phyloP scores from a whole-genome alignment of 1,139 yeast genomes.

The Hyphopichia fennica region DNA sequence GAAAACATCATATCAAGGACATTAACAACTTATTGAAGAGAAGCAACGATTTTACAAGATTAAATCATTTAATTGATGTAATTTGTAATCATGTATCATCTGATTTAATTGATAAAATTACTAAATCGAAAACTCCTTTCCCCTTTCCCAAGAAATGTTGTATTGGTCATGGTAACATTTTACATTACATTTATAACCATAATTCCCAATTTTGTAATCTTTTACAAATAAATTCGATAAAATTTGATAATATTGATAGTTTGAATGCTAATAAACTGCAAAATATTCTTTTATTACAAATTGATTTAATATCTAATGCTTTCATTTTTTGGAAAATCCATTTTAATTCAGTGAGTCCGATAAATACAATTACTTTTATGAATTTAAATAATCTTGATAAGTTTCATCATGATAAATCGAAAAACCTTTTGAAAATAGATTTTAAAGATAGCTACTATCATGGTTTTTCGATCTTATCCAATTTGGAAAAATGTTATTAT shows the following conservation, averaged over 20 bases:
- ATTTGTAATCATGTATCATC: not conserved
- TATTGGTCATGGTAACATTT: not conserved
- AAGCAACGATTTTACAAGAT: not conserved
- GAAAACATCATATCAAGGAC: not conserved
- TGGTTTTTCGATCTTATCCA: not conserved
- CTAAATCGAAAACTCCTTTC: not conserved
- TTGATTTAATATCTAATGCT: not conserved
- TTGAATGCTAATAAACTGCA: not conserved
- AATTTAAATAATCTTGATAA: not conserved
- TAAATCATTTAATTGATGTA: not conserved
- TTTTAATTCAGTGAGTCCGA: not conserved
- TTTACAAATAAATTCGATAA: not conserved
- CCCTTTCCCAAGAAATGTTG: not conserved
- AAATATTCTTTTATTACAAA: not conserved
- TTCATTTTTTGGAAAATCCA: not conserved
- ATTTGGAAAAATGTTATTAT: not conserved
- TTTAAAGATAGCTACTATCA: not conserved
- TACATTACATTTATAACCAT: not conserved
- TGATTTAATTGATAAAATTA: not conserved
- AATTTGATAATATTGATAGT: not conserved
- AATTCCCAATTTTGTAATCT: not conserved
- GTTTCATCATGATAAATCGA: not conserved
- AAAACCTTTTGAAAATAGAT: not conserved
- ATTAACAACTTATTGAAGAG: not conserved
- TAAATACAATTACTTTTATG: not conserved